Evolutionary conservation across 129 eudicot species (phyloP), one percentile per base, ranked within the genome.

Genomic region (Solidago caesia): DNA sequence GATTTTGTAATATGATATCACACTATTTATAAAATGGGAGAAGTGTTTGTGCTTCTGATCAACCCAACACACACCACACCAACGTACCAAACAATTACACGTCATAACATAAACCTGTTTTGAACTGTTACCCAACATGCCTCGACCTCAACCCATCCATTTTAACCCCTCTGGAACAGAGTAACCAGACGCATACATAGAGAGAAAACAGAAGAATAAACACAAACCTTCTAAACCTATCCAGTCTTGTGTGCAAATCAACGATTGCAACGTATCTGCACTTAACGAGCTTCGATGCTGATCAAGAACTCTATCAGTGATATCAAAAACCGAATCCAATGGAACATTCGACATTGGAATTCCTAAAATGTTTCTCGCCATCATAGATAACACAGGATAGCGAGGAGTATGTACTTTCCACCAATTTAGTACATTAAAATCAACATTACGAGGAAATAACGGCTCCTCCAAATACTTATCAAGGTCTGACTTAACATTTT

Each of bases 391-490:
- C 69, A 90, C 88, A 6, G 98, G 98, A 82, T 93, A 93, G 78
- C 97, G 80, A 21, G 98, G 97, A 12, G 91, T 89, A 51, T 93
- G 98, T 63, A 90, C 91, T 79, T 85, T 93, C 98, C 98, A 93
- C 96, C 97, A 93, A 75, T 83, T 90, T 65, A 86, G 72, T 59
- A 93, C 85, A 80, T 71, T 85, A 52, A 93, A 90, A 75, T 93
- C 98, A 59, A 48, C 84, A 76, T 78, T 85, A 10, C 97, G 90
- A 42, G 98, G 98, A 82, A 93, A 93, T 1, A 93, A 75, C 9
- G 97, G 96, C 75, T 93, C 98, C 79, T 93, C 98, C 60, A 93
- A 79, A 75, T 93, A 93, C 81, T 90, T 93, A 70, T 93, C 98
- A 75, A 93, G 84, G 70, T 90, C 98, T 7, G 96, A 86, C 65